Conservation (phyloP, 345 rosid genomes). For the Cardiospermum halicacabum region DNA sequence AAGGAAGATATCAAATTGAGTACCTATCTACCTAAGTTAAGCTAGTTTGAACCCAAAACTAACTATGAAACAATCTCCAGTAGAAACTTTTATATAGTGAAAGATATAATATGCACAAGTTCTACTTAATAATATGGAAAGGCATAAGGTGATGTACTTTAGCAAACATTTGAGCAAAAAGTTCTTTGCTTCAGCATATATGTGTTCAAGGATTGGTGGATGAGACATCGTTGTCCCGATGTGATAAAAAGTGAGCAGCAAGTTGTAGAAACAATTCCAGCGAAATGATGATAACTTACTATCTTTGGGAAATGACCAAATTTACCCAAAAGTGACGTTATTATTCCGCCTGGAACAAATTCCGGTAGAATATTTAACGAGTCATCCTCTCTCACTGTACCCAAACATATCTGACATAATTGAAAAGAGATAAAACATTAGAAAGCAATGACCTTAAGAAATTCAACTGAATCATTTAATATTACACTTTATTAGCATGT, state of each 20-base stretch:
- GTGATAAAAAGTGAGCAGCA: conserved; percentile 89
- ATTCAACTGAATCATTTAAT: conserved; percentile 13
- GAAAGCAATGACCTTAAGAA: conserved; percentile 6
- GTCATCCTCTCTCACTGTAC: conserved; percentile 85
- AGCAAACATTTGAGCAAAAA: conserved; percentile 80
- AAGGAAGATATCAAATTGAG: no score
- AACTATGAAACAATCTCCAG: background rate
- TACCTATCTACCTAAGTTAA: background rate
- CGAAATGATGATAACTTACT: conserved; percentile 38
- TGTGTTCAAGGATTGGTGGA: conserved; percentile 89
- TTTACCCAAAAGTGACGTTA: conserved; percentile 88
- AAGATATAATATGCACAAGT: background rate
- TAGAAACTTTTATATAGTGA: background rate
- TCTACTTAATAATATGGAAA: background rate
- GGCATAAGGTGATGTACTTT: conserved; percentile 38
- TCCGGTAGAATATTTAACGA: conserved; percentile 76
- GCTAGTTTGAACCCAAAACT: background rate
- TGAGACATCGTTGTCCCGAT: conserved; percentile 87
- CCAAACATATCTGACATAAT: conserved; percentile 72
- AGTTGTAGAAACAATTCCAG: conserved; percentile 50
- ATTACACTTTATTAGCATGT: conserved; percentile 2
- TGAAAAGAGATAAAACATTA: conserved; percentile 13
- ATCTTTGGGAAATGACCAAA: conserved; percentile 92
- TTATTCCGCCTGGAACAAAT: conserved; percentile 92
- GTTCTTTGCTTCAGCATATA: conserved; percentile 66